Evolutionary conservation across 306 rosid species (phyloP), one percentile per base, ranked within the genome.

Genomic region (Luffa acutangula): DNA sequence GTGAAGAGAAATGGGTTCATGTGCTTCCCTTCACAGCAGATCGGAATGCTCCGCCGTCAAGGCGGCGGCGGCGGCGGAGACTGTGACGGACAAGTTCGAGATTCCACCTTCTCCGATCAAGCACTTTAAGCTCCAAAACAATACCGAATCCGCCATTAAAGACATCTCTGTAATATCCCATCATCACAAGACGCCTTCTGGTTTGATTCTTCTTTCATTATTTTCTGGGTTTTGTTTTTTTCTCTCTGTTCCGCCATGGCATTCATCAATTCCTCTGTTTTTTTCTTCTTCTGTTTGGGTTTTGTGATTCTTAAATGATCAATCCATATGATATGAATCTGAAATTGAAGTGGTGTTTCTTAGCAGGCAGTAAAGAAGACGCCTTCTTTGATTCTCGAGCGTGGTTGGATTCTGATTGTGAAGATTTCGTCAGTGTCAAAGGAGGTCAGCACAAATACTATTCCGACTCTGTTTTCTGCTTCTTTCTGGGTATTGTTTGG

Each of bases 361-460:
- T 25, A 18, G 5, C 21, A 72, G 77, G 77, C 6, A 72, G 77
- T 49, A 72, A 72, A 49, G 77, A 72, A 48, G 77, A 72, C 13
- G 21, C 20, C 4, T 72, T 72, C 59, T 72, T 72, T 48, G 77
- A 72, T 72, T 72, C 77, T 48, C 77, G 59, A 25, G 58, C 21
- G 37, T 72, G 77, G 59, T 48, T 72, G 59, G 77, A 72, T 33
- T 72, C 77, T 7, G 77, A 72, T 48, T 72, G 59, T 48, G 77
- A 72, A 48, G 77, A 72, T 25, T 72, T 72, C 59, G 25, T 72
- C 77, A 72, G 77, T 72, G 77, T 48, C 77, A 72, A 25, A 48
- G 77, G 77, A 72, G 77, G 77, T 72, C 3, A 42, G 36, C 15
- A 18, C 11, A 71, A 45, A 18, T 39, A 17, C 18, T 70, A 20